Evolutionary conservation across 192 early-diverging fungal genomes (phyloP).

Genomic region (Ambispora gerdemannii): DNA sequence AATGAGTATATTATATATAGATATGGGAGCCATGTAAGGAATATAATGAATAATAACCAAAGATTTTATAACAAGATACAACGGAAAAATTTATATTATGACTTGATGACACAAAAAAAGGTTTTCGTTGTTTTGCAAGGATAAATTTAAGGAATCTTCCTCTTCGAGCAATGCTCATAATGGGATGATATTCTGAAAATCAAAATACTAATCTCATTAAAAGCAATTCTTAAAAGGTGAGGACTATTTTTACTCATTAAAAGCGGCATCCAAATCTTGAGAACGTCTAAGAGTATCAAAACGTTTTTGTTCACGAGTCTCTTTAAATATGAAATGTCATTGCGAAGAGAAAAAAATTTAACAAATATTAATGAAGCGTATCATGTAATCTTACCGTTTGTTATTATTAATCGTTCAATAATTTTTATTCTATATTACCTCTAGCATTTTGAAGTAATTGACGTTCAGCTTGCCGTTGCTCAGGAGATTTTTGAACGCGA

Average conservation of each 20-base stretch:
- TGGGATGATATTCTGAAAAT: too few relatives aligned
- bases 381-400: background rate
- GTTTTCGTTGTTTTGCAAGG: too few relatives aligned
- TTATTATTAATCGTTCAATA: background rate
- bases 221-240: too few relatives aligned
- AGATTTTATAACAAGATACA: too few relatives aligned
- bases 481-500: slow-evolving; percentile 44
- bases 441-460: slow-evolving; percentile 13
- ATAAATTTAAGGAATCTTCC: too few relatives aligned
- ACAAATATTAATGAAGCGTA: background rate
- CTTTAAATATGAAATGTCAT: slow-evolving; percentile 5
- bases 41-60: too few relatives aligned
- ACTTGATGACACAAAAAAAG: too few relatives aligned
- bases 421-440: slow-evolving; percentile 15
- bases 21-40: too few relatives aligned
- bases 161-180: too few relatives aligned
- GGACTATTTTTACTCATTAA: slow-evolving; percentile 28
- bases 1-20: too few relatives aligned
- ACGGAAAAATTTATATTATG: too few relatives aligned
- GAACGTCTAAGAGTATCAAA: slow-evolving; percentile 15
- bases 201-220: too few relatives aligned
- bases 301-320: slow-evolving; percentile 27
- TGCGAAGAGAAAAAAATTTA: background rate
- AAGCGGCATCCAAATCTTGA: slow-evolving; percentile 28
- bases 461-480: slow-evolving; percentile 38